Evolutionary conservation across 148 eudicot species (phyloP).

Genomic region (Pharnaceum exiguum): DNA sequence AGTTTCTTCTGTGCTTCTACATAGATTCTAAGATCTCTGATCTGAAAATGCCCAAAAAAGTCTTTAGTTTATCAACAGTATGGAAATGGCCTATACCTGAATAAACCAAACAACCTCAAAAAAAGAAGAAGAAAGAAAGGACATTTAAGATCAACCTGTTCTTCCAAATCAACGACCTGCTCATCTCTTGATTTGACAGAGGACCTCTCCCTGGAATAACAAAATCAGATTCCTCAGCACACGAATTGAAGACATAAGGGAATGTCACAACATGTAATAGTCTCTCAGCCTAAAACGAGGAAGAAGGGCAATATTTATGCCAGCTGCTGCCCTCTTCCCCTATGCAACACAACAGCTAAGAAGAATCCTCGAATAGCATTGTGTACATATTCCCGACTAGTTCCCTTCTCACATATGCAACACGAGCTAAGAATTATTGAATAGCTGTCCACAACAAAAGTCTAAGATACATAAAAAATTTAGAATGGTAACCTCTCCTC

Average conservation of each 20-base stretch:
- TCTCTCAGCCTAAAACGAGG: too few relatives aligned
- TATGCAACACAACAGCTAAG: too few relatives aligned
- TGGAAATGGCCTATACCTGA: too few relatives aligned
- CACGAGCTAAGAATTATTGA: too few relatives aligned
- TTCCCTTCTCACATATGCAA: not conserved
- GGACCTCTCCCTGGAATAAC: slow-evolving; percentile 39
- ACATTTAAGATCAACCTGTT: slow-evolving; percentile 84
- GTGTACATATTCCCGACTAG: too few relatives aligned
- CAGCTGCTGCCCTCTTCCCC: too few relatives aligned
- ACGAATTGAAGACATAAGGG: not conserved
- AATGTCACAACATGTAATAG: too few relatives aligned
- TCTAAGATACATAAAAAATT: not conserved
- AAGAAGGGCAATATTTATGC: too few relatives aligned
- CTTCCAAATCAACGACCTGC: slow-evolving; percentile 62
- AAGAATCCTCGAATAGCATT: too few relatives aligned
- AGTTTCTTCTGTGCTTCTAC: slow-evolving; percentile 72
- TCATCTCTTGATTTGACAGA: slow-evolving; percentile 44
- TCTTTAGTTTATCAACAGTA: not conserved
- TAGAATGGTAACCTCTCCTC: slow-evolving; percentile 57
- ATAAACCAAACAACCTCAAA: not conserved
- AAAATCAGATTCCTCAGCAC: too few relatives aligned
- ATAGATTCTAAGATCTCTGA: slow-evolving; percentile 71
- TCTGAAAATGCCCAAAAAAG: slow-evolving; percentile 35
- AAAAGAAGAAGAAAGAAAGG: not conserved
- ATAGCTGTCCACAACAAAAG: too few relatives aligned